phyloP scores from a whole-genome alignment of 116 monocot species.

The Thalassia testudinum region DNA sequence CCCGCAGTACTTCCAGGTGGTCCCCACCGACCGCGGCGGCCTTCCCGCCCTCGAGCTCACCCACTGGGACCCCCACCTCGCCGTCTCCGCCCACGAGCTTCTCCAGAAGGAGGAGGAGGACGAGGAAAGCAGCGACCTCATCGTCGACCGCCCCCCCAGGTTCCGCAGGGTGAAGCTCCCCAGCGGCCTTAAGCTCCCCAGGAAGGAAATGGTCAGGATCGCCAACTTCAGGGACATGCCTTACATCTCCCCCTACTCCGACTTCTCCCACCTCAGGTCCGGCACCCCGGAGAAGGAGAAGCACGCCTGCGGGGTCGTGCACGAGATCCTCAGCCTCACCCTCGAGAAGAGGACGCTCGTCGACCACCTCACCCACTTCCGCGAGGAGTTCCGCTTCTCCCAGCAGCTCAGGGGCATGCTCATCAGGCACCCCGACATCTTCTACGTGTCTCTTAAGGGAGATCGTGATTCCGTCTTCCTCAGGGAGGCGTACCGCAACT shows the following conservation, averaged over 20 bases:
- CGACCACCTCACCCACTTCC: constrained; percentile 92
- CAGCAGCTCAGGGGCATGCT: constrained; percentile 68
- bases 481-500: constrained; percentile 61
- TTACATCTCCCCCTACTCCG: constrained; percentile 88
- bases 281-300: constrained; percentile 91
- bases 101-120: constrained; percentile 72
- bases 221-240: too few species aligned
- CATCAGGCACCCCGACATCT: constrained; percentile 65
- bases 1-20: constrained; percentile 21
- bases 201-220: constrained; percentile 65
- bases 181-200: constrained; percentile 53
- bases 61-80: constrained; percentile 64
- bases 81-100: constrained; percentile 54
- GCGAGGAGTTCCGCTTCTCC: constrained; percentile 80
- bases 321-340: constrained; percentile 83
- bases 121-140: constrained; percentile 48
- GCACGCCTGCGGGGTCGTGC: constrained; percentile 67
- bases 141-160: constrained; percentile 63
- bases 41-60: constrained; percentile 57
- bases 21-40: constrained; percentile 2
- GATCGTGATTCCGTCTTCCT: constrained; percentile 91
- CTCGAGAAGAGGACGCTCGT: constrained; percentile 79
- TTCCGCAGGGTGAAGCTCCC: constrained; percentile 63
- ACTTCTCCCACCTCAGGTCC: constrained; percentile 38
- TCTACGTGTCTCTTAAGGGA: constrained; percentile 81